Evolutionary conservation across 2,329 filamentous ascomycete species (phyloP).

Genomic region (Claviceps paspali): DNA sequence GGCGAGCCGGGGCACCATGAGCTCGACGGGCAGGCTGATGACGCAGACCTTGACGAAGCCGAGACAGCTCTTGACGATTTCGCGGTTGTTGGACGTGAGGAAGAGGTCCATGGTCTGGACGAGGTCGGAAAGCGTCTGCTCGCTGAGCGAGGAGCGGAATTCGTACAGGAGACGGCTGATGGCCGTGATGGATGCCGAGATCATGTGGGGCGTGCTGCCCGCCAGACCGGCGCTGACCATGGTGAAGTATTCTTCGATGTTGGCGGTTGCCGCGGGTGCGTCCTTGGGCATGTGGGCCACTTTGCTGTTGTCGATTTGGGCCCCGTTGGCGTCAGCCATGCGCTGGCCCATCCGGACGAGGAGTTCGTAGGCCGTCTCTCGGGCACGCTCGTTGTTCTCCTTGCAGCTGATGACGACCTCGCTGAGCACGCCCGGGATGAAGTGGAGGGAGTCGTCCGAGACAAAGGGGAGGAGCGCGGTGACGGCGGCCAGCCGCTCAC

Average conservation of each 20-base stretch:
- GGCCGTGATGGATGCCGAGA: conserved; percentile 90
- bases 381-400: conserved; percentile 90
- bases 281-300: conserved; percentile 76
- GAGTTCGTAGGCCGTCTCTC: conserved; percentile 78
- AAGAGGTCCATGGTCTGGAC: conserved; percentile 94
- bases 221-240: conserved; percentile 96
- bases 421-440: conserved; percentile 79
- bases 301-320: conserved; percentile 68
- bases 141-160: conserved; percentile 57
- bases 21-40: conserved; percentile 63
- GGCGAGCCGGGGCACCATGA: conserved; percentile 63
- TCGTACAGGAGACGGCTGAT: conserved; percentile 88
- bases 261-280: conserved; percentile 62
- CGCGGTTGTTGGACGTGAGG: conserved; percentile 87
- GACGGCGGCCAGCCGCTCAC: conserved; percentile 75
- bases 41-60: conserved; percentile 96
- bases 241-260: conserved; percentile 88
- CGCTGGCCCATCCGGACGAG: conserved; percentile 78
- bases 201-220: conserved; percentile 89
- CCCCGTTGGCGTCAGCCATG: conserved; percentile 51
- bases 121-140: conserved; percentile 61
- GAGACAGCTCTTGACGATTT: conserved; percentile 87
- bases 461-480: conserved; percentile 66
- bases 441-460: conserved; percentile 66
- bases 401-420: conserved; percentile 96